Evolutionary conservation across 1,284 basidiomycete genomes (phyloP).

Genomic region (Nidula niveotomentosa): DNA sequence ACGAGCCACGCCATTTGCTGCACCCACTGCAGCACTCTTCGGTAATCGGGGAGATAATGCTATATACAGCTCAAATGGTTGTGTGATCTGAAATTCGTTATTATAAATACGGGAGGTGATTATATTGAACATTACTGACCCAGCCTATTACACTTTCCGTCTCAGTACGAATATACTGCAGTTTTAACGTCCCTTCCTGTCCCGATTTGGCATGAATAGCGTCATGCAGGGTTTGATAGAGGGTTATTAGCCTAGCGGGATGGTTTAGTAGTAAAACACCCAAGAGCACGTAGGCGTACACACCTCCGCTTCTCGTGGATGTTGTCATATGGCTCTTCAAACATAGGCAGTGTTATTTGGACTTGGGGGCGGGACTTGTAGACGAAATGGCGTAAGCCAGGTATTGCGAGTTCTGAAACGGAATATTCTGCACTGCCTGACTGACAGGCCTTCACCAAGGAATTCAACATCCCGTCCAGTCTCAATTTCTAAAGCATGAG

Average conservation of each 20-base stretch:
- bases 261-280: no score
- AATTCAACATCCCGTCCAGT: slow-evolving; percentile 54
- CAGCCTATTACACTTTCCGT: slow-evolving; percentile 90
- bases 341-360: slow-evolving; percentile 83
- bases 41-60: slow-evolving; percentile 80
- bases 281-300: no score
- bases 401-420: slow-evolving; percentile 75
- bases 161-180: slow-evolving; percentile 83
- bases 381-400: slow-evolving; percentile 90
- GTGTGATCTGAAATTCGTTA: slow-evolving; percentile 94
- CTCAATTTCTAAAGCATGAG: slow-evolving; percentile 61
- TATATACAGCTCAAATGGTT: slow-evolving; percentile 91
- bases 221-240: slow-evolving; percentile 86
- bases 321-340: slow-evolving; percentile 80
- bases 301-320: slow-evolving; percentile 61
- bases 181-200: slow-evolving; percentile 72
- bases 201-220: slow-evolving; percentile 84
- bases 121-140: slow-evolving; percentile 47
- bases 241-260: slow-evolving; percentile 63
- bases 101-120: background rate
- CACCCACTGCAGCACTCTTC: slow-evolving; percentile 82
- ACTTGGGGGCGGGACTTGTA: slow-evolving; percentile 91
- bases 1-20: slow-evolving; percentile 84
- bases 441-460: slow-evolving; percentile 43
- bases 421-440: slow-evolving; percentile 60